phyloP scores from a whole-genome alignment of 1,139 yeast species.

The Pichia sp. region DNA sequence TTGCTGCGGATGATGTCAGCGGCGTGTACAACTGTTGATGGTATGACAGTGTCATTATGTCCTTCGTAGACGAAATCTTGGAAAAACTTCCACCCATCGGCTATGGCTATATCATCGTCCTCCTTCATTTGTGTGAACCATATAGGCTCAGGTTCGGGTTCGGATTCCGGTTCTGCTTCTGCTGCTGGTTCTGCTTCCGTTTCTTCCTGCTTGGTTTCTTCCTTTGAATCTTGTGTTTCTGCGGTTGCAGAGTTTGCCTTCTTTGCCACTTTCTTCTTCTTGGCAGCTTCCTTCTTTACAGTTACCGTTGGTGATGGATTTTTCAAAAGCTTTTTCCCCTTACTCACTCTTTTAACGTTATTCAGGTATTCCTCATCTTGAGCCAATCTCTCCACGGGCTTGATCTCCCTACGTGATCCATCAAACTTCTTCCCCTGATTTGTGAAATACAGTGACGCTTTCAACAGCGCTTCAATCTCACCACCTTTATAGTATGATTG shows the following conservation, averaged over 20 bases:
- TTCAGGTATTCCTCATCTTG: slow-evolving; percentile 9
- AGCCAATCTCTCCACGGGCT: slow-evolving; percentile 20
- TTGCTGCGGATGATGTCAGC: slow-evolving; percentile 20
- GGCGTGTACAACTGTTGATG: slow-evolving; percentile 13
- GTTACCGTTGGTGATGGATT: slow-evolving; percentile 1
- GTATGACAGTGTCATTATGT: slow-evolving; percentile 6
- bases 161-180: slow-evolving; percentile 4
- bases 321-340: slow-evolving; percentile 8
- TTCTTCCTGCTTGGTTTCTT: too few species aligned
- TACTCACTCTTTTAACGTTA: slow-evolving; percentile 5
- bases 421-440: slow-evolving; percentile 18
- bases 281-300: background rate
- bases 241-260: slow-evolving; percentile 22
- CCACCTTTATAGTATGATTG: slow-evolving; percentile 16
- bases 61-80: slow-evolving; percentile 15
- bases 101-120: slow-evolving; percentile 18
- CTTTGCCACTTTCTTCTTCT: slow-evolving; percentile 9
- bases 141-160: slow-evolving; percentile 8
- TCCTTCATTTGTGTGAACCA: slow-evolving; percentile 29
- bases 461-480: slow-evolving; percentile 15
- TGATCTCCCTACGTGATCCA: slow-evolving; percentile 15
- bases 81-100: slow-evolving; percentile 16
- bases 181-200: background rate
- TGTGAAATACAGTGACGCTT: slow-evolving; percentile 20
- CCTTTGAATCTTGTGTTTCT: background rate